Base-by-base conservation (phyloP, 2,329 filamentous ascomycete genomes). In the Daldinia eschscholtzii region DNA sequence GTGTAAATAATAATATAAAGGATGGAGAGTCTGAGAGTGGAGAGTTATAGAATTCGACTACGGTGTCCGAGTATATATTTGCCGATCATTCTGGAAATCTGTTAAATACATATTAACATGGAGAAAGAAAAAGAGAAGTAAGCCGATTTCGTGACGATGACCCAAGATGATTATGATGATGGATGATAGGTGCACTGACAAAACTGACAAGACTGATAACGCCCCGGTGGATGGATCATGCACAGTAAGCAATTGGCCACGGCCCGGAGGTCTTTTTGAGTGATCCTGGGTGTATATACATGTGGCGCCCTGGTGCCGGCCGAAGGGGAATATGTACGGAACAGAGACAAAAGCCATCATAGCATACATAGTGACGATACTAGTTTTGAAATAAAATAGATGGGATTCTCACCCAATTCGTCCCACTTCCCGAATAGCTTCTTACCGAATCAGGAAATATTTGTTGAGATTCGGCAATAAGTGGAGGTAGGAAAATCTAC, bases 381-480 rank as follows among this genome's bases (percentile, higher is more conserved):
- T 56, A 61, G 55, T 59, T 26, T 7, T 10, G 50, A 60, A 57
- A 35, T 53, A 68, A 59, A 57, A 56, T 30, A 64, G 20, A 61
- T 46, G 10, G 28, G 15, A 58, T 57, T 63, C 57, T 37, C 56
- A 65, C 58, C 46, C 46, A 68, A 59, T 66, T 55, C 35, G 26
- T 50, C 26, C 41, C 50, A 46, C 41, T 50, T 52, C 63, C 42
- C 64, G 46, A 58, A 46, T 42, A 35, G 46, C 41, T 13, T 52
- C 48, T 62, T 66, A 48, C 69, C 57, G 13, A 48, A 71, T 67
- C 30, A 53, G 66, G 68, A 58, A 69, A 53, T 18, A 66, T 67
- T 67, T 71, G 63, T 69, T 69, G 66, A 60, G 63, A 18, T 46
- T 65, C 63, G 66, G 69, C 63, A 69, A 64, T 62, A 69, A 67